A percentile compares a stretch with the other conserved stretches of the same genome.
phyloP scores from a whole-genome alignment of 352 stramenopile species.

The Halophytophthora batemanensis region DNA sequence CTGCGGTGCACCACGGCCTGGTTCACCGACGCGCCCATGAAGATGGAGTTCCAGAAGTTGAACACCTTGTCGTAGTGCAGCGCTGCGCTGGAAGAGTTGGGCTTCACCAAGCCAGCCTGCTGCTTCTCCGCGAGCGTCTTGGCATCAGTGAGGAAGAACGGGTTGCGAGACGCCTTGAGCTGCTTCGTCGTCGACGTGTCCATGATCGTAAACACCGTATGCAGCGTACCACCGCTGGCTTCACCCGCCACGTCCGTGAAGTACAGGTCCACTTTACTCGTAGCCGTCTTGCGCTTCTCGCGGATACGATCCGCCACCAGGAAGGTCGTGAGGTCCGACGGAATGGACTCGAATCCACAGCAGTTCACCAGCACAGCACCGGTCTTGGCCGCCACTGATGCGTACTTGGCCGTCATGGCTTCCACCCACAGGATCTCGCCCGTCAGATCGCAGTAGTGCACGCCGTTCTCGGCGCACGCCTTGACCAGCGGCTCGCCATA shows the following conservation, averaged over 20 bases:
- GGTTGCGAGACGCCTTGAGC: conserved; percentile 35
- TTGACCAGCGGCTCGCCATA: conserved; percentile 85
- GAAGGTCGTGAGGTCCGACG: conserved; percentile 80
- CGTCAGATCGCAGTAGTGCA: conserved; percentile 92
- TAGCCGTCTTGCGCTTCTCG: conserved; percentile 37
- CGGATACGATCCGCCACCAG: conserved; percentile 69
- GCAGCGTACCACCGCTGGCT: conserved; percentile 61
- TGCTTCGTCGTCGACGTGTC: conserved; percentile 46
- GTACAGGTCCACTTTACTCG: conserved; percentile 42
- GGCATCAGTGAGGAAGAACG: conserved; percentile 60
- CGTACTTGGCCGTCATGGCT: conserved; percentile 74
- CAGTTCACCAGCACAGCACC: conserved; percentile 85
- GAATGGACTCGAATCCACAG: conserved; percentile 89
- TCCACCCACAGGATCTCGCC: conserved; percentile 87
- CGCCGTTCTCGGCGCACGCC: conserved; percentile 81
- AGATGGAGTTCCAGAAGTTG: conserved; percentile 57
- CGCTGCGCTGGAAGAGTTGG: conserved; percentile 31
- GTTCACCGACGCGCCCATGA: conserved; percentile 83
- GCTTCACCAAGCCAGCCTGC: conserved; percentile 19
- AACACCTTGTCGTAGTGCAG: conserved; percentile 75
- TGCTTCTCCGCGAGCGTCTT: conserved; percentile 36
- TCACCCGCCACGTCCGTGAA: conserved; percentile 47
- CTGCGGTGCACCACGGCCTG: conserved; percentile 72
- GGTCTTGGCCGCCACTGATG: conserved; percentile 40
- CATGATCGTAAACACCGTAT: conserved; percentile 53